Base-by-base conservation (phyloP, 1,284 basidiomycete genomes). In the Lentinus polychrous region DNA sequence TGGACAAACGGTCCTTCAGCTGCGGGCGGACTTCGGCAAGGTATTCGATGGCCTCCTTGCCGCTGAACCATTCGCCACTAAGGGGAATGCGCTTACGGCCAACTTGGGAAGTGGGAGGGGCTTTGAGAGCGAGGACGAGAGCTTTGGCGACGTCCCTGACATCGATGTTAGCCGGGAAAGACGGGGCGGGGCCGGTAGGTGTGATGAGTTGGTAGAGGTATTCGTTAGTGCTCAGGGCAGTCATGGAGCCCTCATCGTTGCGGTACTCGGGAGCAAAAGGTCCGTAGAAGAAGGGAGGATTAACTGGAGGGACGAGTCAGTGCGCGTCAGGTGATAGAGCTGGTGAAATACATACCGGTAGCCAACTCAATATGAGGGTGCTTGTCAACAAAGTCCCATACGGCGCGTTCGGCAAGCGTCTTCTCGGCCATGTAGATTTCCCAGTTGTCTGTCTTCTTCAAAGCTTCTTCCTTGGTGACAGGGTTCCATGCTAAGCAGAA, bases 61-160 rank as follows among this genome's bases (percentile, higher is more conserved):
- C 57, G 46, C 49, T 43, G 37, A 54, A 54, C 45, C 53, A 56
- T 18, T 53, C 52, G 7, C 53, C 57, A 10, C 45, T 45, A 14
- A 63, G 33, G 14, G 60, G 43, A 49, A 62, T 53, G 17, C 63
- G 61, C 51, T 61, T 59, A 34, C 46, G 53, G 15, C 45, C 50
- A 10, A 53, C 49, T 24, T 36, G 15, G 15, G 54, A 44, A 6
- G 46, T 48, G 8, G 54, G 42, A 15, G 55, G 55, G 6, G 59
- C 38, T 14, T 31, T 27, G 15, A 64, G 53, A n/a, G 58, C 55
- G 14, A 47, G 41, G 20, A 64, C 50, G 39, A 55, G 54, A 1
- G 53, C 57, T 1, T 48, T 50, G 12, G 63, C 63, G 32, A 54
- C 58, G 50, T 64, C 63, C 27, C 57, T 54, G n/a, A 63, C 59